These are phyloP conservation scores for Aristolochia californica DNA, from an alignment of 164 flowering plant species.

Conservation along the genomic window DNA sequence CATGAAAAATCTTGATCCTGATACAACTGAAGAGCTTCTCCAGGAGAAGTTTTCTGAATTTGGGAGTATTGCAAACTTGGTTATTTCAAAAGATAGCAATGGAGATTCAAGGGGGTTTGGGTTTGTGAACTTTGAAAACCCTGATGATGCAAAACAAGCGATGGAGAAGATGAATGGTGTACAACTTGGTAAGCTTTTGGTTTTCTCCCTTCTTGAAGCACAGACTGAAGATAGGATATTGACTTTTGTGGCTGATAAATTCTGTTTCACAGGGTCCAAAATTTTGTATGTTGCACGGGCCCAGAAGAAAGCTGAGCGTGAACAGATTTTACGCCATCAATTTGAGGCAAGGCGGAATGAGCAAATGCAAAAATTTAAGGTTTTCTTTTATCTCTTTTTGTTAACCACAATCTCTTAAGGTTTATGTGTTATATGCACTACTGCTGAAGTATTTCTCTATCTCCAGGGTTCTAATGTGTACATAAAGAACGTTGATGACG, in stretches of 20 bases:
- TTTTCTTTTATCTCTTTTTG: conserved; percentile 4
- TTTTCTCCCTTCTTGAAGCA: neutral
- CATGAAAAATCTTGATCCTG: conserved; percentile 66
- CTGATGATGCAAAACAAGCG: conserved; percentile 69
- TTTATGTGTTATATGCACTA: neutral
- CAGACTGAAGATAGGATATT: neutral
- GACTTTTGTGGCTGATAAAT: neutral
- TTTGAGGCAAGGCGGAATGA: conserved; percentile 72
- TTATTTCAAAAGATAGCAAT: conserved; percentile 43
- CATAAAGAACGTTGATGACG: conserved; percentile 74
- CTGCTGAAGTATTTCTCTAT: conserved; percentile 1
- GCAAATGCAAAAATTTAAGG: conserved; percentile 53
- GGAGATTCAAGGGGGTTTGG: conserved; percentile 87
- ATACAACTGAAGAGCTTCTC: conserved; percentile 49
- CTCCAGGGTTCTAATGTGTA: conserved; percentile 68
- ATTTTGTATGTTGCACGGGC: conserved; percentile 73
- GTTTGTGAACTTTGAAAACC: conserved; percentile 68
- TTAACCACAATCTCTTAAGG: neutral
- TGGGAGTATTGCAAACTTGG: conserved; percentile 56
- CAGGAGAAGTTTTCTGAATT: conserved; percentile 53
- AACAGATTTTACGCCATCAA: conserved; percentile 45
- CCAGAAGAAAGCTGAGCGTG: conserved; percentile 76
- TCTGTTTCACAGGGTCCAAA: conserved; percentile 47
- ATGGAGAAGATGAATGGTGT: conserved; percentile 59
- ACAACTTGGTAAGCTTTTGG: conserved; percentile 38